phyloP scores from a whole-genome alignment of 164 flowering plant species.

The Macadamia integrifolia region DNA sequence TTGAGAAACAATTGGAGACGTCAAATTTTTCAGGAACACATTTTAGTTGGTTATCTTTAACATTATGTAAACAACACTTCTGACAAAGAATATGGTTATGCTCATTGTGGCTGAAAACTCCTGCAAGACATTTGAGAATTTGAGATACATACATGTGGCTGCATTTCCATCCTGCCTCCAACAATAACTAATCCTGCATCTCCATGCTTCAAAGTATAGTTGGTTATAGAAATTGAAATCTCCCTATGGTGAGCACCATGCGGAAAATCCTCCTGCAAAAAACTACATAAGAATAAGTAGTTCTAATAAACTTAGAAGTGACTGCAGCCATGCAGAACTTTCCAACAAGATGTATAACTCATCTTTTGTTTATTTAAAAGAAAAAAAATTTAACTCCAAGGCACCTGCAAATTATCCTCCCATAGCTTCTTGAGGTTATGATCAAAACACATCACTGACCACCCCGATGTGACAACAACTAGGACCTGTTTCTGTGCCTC shows the following conservation, averaged over 20 bases:
- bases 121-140: background rate
- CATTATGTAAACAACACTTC: too few species aligned
- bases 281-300: slow-evolving; percentile 1
- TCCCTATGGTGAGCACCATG: slow-evolving; percentile 63
- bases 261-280: slow-evolving; percentile 71
- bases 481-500: slow-evolving; percentile 75
- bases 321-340: too few species aligned
- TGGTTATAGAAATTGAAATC: slow-evolving; percentile 53
- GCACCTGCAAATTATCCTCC: slow-evolving; percentile 85
- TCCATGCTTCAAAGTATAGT: slow-evolving; percentile 82
- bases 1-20: too few species aligned
- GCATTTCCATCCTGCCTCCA: slow-evolving; percentile 98
- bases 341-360: background rate
- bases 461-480: slow-evolving; percentile 93
- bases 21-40: too few species aligned
- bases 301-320: slow-evolving; percentile 4
- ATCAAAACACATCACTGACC: slow-evolving; percentile 97
- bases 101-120: too few species aligned
- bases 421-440: slow-evolving; percentile 91
- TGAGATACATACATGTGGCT: slow-evolving; percentile 72
- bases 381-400: background rate
- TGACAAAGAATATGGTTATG: too few species aligned
- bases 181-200: slow-evolving; percentile 88
- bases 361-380: background rate
- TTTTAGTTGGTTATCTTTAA: too few species aligned